Evolutionary conservation across 2,329 filamentous ascomycete species (phyloP).

Genomic region (Sphaerulina populicola): DNA sequence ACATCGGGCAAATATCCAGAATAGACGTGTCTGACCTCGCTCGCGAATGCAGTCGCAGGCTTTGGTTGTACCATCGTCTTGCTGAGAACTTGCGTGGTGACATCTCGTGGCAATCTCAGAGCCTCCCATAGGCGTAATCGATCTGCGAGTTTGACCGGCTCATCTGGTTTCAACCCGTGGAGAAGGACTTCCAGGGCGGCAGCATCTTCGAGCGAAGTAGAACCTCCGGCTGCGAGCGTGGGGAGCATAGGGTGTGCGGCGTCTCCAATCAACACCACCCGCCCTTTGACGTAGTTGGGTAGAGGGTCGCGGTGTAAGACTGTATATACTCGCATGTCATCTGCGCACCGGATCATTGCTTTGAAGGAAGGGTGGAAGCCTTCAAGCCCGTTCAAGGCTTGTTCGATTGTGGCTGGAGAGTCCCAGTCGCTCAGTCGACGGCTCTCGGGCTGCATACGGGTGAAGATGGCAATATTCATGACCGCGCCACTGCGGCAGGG

Average conservation of each 20-base stretch:
- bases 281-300: constrained; percentile 4
- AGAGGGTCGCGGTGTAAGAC: constrained; percentile 7
- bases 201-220: constrained; percentile 7
- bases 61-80: constrained; percentile 4
- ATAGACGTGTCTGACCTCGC: constrained; percentile 6
- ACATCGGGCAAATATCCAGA: constrained; percentile 3
- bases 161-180: background rate
- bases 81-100: constrained; percentile 8
- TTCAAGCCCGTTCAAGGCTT: constrained; percentile 3
- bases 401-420: constrained; percentile 8
- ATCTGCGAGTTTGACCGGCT: background rate
- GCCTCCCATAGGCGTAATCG: constrained; percentile 8
- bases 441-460: constrained; percentile 5
- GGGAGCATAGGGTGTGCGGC: constrained; percentile 14
- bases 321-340: constrained; percentile 10
- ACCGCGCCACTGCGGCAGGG: constrained; percentile 11
- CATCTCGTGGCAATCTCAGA: constrained; percentile 5
- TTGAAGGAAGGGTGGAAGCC: constrained; percentile 10
- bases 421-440: constrained; percentile 8
- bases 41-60: constrained; percentile 5
- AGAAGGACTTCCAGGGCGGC: constrained; percentile 8
- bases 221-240: constrained; percentile 3
- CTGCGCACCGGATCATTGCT: constrained; percentile 5
- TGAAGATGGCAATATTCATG: constrained; percentile 10
- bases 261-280: constrained; percentile 12